Conservation (phyloP, 2,329 filamentous ascomycete species). For the Taxawa tesnikishii region DNA sequence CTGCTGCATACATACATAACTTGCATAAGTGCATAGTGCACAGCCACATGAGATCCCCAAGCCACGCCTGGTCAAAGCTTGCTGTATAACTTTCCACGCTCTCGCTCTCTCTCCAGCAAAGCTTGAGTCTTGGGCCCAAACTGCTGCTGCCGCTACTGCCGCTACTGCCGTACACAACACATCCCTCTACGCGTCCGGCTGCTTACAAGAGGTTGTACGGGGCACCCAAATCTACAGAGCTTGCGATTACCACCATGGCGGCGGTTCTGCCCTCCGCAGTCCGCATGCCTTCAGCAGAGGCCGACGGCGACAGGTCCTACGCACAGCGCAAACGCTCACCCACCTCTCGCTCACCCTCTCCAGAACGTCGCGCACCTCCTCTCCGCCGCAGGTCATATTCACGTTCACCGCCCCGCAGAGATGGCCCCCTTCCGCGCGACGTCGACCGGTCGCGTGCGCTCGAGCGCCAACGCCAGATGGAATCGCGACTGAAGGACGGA, state of each 20-base stretch:
- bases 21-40: too few species aligned
- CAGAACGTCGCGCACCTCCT: conserved; percentile 19
- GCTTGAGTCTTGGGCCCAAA: too few species aligned
- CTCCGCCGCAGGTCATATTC: conserved; percentile 17
- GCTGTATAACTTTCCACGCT: too few species aligned
- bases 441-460: conserved; percentile 37
- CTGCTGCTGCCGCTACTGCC: too few species aligned
- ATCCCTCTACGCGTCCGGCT: too few species aligned
- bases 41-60: too few species aligned
- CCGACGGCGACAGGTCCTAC: conserved; percentile 5
- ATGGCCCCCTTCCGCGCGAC: conserved; percentile 30
- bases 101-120: too few species aligned
- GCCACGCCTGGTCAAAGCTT: too few species aligned
- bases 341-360: conserved; percentile 21
- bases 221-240: too few species aligned
- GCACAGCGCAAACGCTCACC: conserved; percentile 19
- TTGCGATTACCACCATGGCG: conserved; percentile 7
- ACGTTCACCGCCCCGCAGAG: conserved; percentile 17
- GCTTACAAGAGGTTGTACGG: too few species aligned
- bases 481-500: conserved; percentile 25
- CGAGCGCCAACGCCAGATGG: conserved; percentile 41
- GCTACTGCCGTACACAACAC: too few species aligned
- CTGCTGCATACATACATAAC: too few species aligned
- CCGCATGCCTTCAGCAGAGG: conserved; percentile 7
- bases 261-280: conserved; percentile 8